These are phyloP conservation scores for Aureobasidium sp. DNA, from an alignment of 2,329 filamentous ascomycete genomes.

Conservation along the genomic window DNA sequence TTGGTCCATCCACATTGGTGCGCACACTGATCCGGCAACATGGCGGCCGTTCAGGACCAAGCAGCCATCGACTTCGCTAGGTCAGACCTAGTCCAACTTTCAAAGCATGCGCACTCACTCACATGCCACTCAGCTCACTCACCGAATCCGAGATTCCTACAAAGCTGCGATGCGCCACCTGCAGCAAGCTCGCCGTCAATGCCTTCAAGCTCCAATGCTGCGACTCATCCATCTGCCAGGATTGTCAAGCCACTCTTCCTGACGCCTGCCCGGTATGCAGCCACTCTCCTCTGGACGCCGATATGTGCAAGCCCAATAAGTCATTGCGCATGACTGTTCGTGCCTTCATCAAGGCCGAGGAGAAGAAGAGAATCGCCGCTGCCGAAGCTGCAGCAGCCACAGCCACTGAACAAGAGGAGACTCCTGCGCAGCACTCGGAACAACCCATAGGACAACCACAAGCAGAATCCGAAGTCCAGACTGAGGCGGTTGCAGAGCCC, in stretches of 20 bases:
- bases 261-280: slow-evolving; percentile 85
- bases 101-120: slow-evolving; percentile 9
- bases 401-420: slow-evolving; percentile 17
- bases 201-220: slow-evolving; percentile 90
- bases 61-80: slow-evolving; percentile 25
- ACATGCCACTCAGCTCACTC: slow-evolving; percentile 54
- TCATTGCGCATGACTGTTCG: slow-evolving; percentile 85
- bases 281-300: slow-evolving; percentile 77
- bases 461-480: not conserved
- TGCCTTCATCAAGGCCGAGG: slow-evolving; percentile 81
- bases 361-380: slow-evolving; percentile 59
- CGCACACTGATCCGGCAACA: slow-evolving; percentile 8
- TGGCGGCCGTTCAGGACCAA: slow-evolving; percentile 18
- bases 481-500: not conserved
- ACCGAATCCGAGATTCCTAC: slow-evolving; percentile 83
- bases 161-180: slow-evolving; percentile 90
- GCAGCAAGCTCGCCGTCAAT: slow-evolving; percentile 83
- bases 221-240: slow-evolving; percentile 88
- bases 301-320: slow-evolving; percentile 84
- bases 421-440: slow-evolving; percentile 18
- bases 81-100: slow-evolving; percentile 16
- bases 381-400: slow-evolving; percentile 20
- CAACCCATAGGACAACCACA: not conserved
- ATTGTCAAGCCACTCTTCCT: slow-evolving; percentile 65
- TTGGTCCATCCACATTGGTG: not conserved